These are phyloP conservation scores for Aristolochia californica DNA, from an alignment of 164 flowering plant species.

Conservation along the genomic window DNA sequence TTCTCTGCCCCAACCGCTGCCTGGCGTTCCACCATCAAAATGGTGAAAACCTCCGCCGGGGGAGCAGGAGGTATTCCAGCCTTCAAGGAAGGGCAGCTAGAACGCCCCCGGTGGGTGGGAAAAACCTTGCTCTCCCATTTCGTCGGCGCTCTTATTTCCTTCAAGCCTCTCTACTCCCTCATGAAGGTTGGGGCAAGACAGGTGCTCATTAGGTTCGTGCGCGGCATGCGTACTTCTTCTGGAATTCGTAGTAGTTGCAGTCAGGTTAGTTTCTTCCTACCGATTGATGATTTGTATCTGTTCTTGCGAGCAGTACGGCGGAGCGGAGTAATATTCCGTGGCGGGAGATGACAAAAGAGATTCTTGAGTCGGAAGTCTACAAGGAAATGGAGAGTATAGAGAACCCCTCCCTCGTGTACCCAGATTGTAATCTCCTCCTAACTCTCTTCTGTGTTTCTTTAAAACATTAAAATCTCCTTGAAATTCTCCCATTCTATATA, in stretches of 20 bases:
- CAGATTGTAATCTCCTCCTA: slow-evolving; percentile 38
- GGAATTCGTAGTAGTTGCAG: not conserved
- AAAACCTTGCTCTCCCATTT: slow-evolving; percentile 55
- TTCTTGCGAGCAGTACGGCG: slow-evolving; percentile 44
- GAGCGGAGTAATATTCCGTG: slow-evolving; percentile 66
- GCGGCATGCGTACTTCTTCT: not conserved
- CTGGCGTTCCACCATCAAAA: not conserved
- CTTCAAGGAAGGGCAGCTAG: slow-evolving; percentile 43
- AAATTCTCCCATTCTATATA: not conserved
- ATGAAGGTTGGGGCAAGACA: slow-evolving; percentile 61
- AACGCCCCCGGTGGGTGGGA: slow-evolving; percentile 54
- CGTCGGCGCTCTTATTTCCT: slow-evolving; percentile 43
- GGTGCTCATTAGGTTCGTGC: slow-evolving; percentile 44
- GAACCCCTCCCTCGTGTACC: slow-evolving; percentile 41
- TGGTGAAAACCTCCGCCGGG: not conserved
- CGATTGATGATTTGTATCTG: not conserved
- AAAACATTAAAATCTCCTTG: not conserved
- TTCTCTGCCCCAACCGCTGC: not conserved
- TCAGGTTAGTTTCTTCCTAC: not conserved
- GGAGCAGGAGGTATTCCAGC: not conserved
- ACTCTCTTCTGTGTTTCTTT: not conserved
- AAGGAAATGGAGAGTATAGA: slow-evolving; percentile 43
- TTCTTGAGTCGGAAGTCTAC: slow-evolving; percentile 60
- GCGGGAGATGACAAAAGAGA: slow-evolving; percentile 51
- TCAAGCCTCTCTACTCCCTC: slow-evolving; percentile 47